Evolutionary conservation across 768 basidiomycete genomes (phyloP).

Genomic region (Leccinum imitatum): DNA sequence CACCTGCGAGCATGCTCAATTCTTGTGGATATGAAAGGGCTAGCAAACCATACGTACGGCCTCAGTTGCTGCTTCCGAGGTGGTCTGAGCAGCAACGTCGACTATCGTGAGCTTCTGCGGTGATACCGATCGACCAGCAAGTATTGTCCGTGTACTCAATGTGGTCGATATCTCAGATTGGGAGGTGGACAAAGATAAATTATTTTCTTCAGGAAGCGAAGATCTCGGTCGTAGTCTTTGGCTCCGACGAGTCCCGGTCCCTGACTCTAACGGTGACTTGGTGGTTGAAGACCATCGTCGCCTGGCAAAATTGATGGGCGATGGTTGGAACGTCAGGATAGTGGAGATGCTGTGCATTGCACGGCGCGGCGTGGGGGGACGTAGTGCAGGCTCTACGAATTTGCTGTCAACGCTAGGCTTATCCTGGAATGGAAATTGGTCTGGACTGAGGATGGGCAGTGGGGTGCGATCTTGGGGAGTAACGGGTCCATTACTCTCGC

Average conservation of each 20-base stretch:
- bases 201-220: slow-evolving; percentile 29
- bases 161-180: slow-evolving; percentile 31
- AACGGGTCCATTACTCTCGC: slow-evolving; percentile 50
- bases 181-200: slow-evolving; percentile 27
- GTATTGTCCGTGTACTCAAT: slow-evolving; percentile 30
- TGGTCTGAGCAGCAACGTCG: slow-evolving; percentile 21
- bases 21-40: slow-evolving; percentile 28
- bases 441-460: slow-evolving; percentile 39
- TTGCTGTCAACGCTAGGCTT: slow-evolving; percentile 18
- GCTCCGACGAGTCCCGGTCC: slow-evolving; percentile 34
- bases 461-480: slow-evolving; percentile 55
- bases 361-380: slow-evolving; percentile 25
- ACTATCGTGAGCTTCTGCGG: slow-evolving; percentile 29
- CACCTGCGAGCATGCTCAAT: slow-evolving; percentile 32
- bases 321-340: slow-evolving; percentile 56
- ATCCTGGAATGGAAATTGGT: slow-evolving; percentile 26
- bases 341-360: slow-evolving; percentile 31
- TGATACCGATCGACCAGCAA: slow-evolving; percentile 36
- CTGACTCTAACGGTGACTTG: slow-evolving; percentile 36
- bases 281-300: slow-evolving; percentile 55
- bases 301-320: slow-evolving; percentile 62
- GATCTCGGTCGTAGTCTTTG: slow-evolving; percentile 35
- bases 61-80: slow-evolving; percentile 28
- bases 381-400: slow-evolving; percentile 24
- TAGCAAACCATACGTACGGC: slow-evolving; percentile 32